Percentiles rank a stretch among this genome's conserved stretches.
These are phyloP conservation scores for Raphanus sativus DNA, from an alignment of 345 rosid species.

Conservation along the genomic window DNA sequence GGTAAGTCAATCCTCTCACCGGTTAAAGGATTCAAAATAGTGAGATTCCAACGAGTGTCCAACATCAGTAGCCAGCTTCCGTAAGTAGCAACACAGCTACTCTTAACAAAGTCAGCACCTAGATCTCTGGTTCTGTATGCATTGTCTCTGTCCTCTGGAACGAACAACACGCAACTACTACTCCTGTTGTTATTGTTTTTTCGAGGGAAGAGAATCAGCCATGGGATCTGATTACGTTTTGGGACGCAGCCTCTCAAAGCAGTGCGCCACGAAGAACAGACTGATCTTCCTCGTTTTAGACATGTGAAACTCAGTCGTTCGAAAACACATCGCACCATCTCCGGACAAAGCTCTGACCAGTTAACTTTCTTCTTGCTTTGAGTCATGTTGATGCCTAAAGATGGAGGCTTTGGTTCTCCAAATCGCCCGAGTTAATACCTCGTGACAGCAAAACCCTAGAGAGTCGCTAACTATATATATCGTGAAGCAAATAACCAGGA, in stretches of 20 bases:
- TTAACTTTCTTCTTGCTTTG: background rate
- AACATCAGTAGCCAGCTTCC: slow-evolving; percentile 21
- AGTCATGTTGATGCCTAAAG: background rate
- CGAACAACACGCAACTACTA: background rate
- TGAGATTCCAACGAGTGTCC: background rate
- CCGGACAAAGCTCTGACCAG: slow-evolving; percentile 19
- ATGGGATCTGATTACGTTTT: slow-evolving; percentile 11
- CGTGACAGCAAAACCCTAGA: background rate
- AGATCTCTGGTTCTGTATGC: slow-evolving; percentile 1
- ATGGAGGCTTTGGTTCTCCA: too few relatives aligned
- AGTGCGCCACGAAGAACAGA: slow-evolving; percentile 11
- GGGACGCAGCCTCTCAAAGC: slow-evolving; percentile 1
- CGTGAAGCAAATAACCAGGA: background rate
- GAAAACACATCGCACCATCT: background rate
- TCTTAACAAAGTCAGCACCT: background rate
- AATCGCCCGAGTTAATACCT: background rate
- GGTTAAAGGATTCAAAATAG: slow-evolving; percentile 7
- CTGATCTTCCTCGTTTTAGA: slow-evolving; percentile 6
- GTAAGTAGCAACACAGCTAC: background rate
- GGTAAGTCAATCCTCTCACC: background rate
- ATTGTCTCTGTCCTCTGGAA: background rate
- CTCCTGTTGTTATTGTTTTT: too few relatives aligned
- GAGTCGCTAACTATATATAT: background rate
- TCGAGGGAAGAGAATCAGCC: slow-evolving; percentile 16
- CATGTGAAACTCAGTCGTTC: background rate